phyloP scores from a whole-genome alignment of 2,329 filamentous ascomycete genomes.

The Nigrospora osmanthi region DNA sequence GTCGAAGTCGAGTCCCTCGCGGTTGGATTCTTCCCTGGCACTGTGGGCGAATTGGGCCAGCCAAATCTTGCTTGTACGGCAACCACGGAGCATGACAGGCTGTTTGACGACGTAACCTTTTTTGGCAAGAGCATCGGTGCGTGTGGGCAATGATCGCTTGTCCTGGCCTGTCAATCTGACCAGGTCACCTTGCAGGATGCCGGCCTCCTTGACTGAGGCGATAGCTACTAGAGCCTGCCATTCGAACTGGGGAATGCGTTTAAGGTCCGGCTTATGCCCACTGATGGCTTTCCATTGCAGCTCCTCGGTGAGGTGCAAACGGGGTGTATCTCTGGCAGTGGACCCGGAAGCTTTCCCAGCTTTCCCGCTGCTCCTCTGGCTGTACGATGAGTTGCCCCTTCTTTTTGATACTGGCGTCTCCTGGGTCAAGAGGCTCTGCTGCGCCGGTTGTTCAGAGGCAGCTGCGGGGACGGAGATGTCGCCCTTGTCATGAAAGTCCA shows the following conservation, averaged over 20 bases:
- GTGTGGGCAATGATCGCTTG: conserved; percentile 54
- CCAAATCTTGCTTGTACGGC: conserved; percentile 57
- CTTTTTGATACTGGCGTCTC: conserved; percentile 2
- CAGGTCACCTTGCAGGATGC: conserved; percentile 54
- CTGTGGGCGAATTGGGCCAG: conserved; percentile 41
- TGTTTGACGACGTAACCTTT: conserved; percentile 58
- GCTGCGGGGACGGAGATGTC: conserved; percentile 2
- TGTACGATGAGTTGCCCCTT: neutral
- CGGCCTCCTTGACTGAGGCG: conserved; percentile 42
- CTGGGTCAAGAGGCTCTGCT: neutral
- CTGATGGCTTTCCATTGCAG: conserved; percentile 53
- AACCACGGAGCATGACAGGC: conserved; percentile 48
- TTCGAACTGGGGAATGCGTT: conserved; percentile 49
- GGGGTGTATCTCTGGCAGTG: conserved; percentile 6
- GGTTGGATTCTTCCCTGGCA: conserved; percentile 32
- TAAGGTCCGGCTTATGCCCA: conserved; percentile 51
- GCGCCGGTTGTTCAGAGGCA: conserved; percentile 1
- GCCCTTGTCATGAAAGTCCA: conserved; percentile 25
- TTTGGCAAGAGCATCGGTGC: conserved; percentile 49
- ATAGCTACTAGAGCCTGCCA: conserved; percentile 53
- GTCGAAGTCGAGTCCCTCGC: conserved; percentile 20
- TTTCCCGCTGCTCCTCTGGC: neutral
- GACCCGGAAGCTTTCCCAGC: neutral
- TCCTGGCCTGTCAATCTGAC: conserved; percentile 51
- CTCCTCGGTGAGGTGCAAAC: conserved; percentile 44